Percentiles rank a stretch among this genome's conserved stretches.
These are phyloP conservation scores for Pseudocercospora fijiensis DNA, from an alignment of 2,329 filamentous ascomycete species.

Conservation along the genomic window DNA sequence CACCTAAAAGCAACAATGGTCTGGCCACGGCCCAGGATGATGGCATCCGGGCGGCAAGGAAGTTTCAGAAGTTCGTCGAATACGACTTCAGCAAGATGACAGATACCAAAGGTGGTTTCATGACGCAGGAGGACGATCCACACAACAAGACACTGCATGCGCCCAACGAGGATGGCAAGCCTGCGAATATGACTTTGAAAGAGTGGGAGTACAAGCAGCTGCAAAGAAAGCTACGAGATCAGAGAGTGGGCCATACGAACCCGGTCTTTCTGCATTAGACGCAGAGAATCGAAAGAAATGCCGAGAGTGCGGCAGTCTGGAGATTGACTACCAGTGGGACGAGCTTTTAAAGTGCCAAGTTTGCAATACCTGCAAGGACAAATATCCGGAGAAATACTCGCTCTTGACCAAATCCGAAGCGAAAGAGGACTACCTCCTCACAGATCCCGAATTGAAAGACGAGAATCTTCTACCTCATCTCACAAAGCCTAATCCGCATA, in stretches of 20 bases:
- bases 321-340: constrained; percentile 95
- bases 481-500: constrained; percentile 88
- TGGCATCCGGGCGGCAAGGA: constrained; percentile 71
- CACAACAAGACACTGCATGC: constrained; percentile 74
- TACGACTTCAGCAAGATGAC: constrained; percentile 98
- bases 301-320: constrained; percentile 74
- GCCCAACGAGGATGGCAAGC: constrained; percentile 58
- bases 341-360: constrained; percentile 75
- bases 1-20: constrained; percentile 39
- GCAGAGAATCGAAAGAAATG: constrained; percentile 64
- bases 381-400: constrained; percentile 86
- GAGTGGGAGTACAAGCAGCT: constrained; percentile 89
- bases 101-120: constrained; percentile 93
- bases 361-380: constrained; percentile 84
- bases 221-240: constrained; percentile 67
- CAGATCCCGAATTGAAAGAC: constrained; percentile 91
- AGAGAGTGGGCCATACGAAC: constrained; percentile 84
- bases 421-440: constrained; percentile 90
- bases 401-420: constrained; percentile 96
- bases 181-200: constrained; percentile 80
- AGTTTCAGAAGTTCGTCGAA: constrained; percentile 92
- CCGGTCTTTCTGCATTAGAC: constrained; percentile 74
- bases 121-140: constrained; percentile 88
- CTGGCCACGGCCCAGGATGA: constrained; percentile 45
- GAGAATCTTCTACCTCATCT: constrained; percentile 82